Conservation (phyloP, 192 early-diverging fungal genomes). For the Cetraspora pellucida region DNA sequence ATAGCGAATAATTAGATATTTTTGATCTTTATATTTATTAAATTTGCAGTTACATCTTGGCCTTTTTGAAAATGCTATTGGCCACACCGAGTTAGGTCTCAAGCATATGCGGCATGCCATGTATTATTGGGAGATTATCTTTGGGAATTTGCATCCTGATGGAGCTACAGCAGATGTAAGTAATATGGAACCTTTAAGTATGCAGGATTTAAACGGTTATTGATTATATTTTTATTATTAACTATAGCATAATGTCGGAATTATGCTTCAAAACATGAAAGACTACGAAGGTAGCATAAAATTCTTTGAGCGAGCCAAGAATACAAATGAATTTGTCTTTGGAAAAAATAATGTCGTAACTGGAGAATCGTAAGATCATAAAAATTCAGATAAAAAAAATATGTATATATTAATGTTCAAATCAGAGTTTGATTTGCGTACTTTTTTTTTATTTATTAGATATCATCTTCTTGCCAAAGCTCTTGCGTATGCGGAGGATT, state of each 20-base stretch:
- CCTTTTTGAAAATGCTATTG: conserved; percentile 84
- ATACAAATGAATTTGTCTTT: conserved; percentile 65
- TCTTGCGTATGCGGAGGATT: conserved; percentile 71
- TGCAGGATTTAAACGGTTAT: too few species aligned
- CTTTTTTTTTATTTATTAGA: conserved; percentile 33
- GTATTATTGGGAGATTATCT: conserved; percentile 79
- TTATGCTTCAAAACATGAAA: conserved; percentile 73
- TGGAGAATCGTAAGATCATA: conserved; percentile 46
- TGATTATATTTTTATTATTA: background rate
- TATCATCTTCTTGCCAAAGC: conserved; percentile 80
- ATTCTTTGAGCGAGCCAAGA: conserved; percentile 74
- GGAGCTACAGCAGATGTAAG: conserved; percentile 76
- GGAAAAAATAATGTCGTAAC: conserved; percentile 73
- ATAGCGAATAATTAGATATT: background rate
- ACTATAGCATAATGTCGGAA: conserved; percentile 64
- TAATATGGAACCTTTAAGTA: too few species aligned
- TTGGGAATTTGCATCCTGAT: conserved; percentile 78
- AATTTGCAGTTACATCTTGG: conserved; percentile 73
- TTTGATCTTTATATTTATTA: conserved; percentile 7
- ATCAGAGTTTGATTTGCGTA: background rate
- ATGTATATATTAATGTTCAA: background rate
- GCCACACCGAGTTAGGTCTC: conserved; percentile 71
- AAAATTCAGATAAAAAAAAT: background rate
- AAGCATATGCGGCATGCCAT: conserved; percentile 82
- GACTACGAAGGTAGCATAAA: conserved; percentile 59